Evolutionary conservation across 176 grass and related monocot genomes (phyloP), one percentile per base, ranked within the genome.

Genomic region (Cymbopogon citratus): DNA sequence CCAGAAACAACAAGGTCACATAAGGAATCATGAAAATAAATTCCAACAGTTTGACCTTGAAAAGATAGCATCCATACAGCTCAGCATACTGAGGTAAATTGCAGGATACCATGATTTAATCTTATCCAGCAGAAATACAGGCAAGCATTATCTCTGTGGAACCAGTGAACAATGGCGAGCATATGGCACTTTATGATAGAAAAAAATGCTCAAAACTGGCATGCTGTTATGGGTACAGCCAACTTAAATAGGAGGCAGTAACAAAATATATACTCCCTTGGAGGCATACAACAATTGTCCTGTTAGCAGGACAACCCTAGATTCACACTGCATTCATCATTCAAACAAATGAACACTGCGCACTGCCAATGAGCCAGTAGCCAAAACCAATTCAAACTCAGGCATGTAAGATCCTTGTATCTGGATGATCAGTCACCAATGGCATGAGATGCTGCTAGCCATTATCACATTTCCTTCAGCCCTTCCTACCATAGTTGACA

Each of bases 241-340:
- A 74, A 68, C 61, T 61, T 61, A 74, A 43, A 61, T 48, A 52
- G 63, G 13, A 68, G 9, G 73, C 25, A 33, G 62, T 75, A 90
- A 75, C 79, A 79, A 19, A 86, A 35, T 80, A 24, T 80, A 24
- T 33, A 69, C 33, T 86, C 68, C 61, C 31, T 12, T 12, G 52
- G 66, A 78, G 13, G 25, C 29, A 78, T 65, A 68, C 29, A 18
- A 74, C 74, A 74, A 21, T 52, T 83, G n/a, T 25, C 39, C 31
- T 62, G 41, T 85, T 70, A 79, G 61, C 76, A 78, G 24, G 16
- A 57, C 74, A 86, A 86, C 11, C 27, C 83, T 82, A 86, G 66
- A 73, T 82, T 68, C 67, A 66, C 83, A 86, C 10, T 56, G 54
- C 48, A 71, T 70, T 73, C 54, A 29, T 81, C 56, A 60, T 60